These are phyloP conservation scores for Perkinsela sp. DNA, from an alignment of 208 protist genomes.

Conservation along the genomic window DNA sequence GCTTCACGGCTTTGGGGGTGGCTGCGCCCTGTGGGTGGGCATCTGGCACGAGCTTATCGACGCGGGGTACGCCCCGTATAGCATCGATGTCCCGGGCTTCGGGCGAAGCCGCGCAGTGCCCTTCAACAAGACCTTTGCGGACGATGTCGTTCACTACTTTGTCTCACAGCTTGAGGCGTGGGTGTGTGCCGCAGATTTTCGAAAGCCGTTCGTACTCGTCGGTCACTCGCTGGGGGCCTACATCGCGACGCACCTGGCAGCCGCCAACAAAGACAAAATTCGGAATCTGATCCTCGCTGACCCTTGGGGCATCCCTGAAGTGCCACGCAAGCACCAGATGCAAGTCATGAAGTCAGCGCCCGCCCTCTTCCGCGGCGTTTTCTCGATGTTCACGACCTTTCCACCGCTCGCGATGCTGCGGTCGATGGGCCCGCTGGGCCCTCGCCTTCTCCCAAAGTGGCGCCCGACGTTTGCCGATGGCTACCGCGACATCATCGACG, in stretches of 20 bases:
- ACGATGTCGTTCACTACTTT: slow-evolving; percentile 13
- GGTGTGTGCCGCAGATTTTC: slow-evolving; percentile 11
- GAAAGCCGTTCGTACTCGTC: slow-evolving; percentile 11
- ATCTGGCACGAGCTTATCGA: slow-evolving; percentile 18
- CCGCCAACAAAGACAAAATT: slow-evolving; percentile 8
- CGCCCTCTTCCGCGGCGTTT: not conserved
- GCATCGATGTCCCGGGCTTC: slow-evolving; percentile 11
- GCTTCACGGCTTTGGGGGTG: slow-evolving; percentile 29
- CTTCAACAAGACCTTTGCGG: slow-evolving; percentile 3
- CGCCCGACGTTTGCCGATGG: slow-evolving; percentile 21
- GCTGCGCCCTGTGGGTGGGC: slow-evolving; percentile 20
- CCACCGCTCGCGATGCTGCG: slow-evolving; percentile 16
- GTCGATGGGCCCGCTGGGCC: slow-evolving; percentile 13
- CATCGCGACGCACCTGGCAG: slow-evolving; percentile 14
- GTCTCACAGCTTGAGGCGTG: slow-evolving; percentile 13
- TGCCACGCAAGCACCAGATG: slow-evolving; percentile 9
- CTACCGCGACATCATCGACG: slow-evolving; percentile 12
- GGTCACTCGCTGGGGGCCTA: slow-evolving; percentile 28
- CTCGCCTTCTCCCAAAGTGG: slow-evolving; percentile 10
- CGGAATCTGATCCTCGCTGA: slow-evolving; percentile 14
- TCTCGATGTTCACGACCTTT: slow-evolving; percentile 9
- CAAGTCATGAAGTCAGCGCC: slow-evolving; percentile 8
- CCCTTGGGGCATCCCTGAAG: slow-evolving; percentile 19
- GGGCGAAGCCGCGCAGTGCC: not conserved
- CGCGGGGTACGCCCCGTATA: slow-evolving; percentile 13